Evolutionary conservation across 1,284 basidiomycete genomes (phyloP).

Genomic region (Sanghuangporus weigelae): DNA sequence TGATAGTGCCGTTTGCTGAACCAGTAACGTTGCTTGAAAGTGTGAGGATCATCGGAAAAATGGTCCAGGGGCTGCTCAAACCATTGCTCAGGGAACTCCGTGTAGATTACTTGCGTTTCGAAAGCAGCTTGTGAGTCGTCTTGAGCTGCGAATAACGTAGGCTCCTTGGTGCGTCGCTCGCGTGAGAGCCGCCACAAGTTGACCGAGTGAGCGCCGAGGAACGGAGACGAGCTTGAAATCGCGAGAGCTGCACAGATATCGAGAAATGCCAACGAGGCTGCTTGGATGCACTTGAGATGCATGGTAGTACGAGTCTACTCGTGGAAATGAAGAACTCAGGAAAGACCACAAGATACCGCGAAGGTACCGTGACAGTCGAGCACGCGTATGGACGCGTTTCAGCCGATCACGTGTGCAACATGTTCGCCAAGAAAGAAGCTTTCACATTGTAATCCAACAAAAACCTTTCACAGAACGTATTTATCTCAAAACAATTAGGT

Average conservation of each 20-base stretch:
- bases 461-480: too few species aligned
- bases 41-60: constrained; percentile 46
- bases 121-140: not conserved
- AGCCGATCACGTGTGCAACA: not conserved
- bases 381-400: not conserved
- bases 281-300: not conserved
- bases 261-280: not conserved
- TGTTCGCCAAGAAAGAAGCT: not conserved
- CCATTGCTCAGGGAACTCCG: constrained; percentile 54
- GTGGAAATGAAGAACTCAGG: not conserved
- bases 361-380: not conserved
- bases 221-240: constrained; percentile 5
- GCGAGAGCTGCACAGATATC: not conserved
- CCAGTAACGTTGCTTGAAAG: constrained; percentile 83
- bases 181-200: constrained; percentile 11
- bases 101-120: not conserved
- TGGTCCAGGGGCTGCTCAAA: constrained; percentile 88
- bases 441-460: too few species aligned
- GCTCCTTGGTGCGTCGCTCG: not conserved
- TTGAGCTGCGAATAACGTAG: not conserved
- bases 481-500: too few species aligned
- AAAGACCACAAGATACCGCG: not conserved
- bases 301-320: not conserved
- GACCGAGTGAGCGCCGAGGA: constrained; percentile 14
- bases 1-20: constrained; percentile 81